Percentiles rank a stretch among this genome's conserved stretches.
These are phyloP conservation scores for Pseudofabraea citricarpa DNA, from an alignment of 2,329 filamentous ascomycete species.

Conservation along the genomic window DNA sequence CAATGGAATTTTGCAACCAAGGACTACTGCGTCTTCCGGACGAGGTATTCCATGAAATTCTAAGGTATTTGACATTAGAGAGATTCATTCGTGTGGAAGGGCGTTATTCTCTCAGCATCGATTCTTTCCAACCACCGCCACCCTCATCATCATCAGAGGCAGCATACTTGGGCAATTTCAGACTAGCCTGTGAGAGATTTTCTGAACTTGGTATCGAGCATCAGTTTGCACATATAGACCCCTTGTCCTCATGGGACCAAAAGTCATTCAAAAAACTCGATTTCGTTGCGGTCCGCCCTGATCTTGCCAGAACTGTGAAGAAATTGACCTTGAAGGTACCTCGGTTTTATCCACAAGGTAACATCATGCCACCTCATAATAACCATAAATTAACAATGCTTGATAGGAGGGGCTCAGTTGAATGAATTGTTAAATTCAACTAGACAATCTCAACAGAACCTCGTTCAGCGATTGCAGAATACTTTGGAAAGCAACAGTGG, in stretches of 20 bases:
- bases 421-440: no score
- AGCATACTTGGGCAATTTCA: constrained; percentile 37
- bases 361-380: no score
- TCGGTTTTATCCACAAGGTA: constrained; percentile 51
- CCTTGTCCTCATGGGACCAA: constrained; percentile 41
- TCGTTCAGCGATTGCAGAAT: neutral
- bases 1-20: no score
- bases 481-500: neutral
- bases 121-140: constrained; percentile 41
- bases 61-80: constrained; percentile 45
- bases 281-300: constrained; percentile 39
- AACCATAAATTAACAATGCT: no score
- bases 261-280: constrained; percentile 41
- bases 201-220: constrained; percentile 43
- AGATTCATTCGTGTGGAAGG: constrained; percentile 43
- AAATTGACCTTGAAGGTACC: constrained; percentile 57
- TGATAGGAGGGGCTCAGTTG: no score
- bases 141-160: constrained; percentile 7
- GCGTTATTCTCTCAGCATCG: constrained; percentile 43
- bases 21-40: constrained; percentile 1
- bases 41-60: constrained; percentile 42
- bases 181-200: constrained; percentile 43
- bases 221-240: constrained; percentile 45
- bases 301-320: constrained; percentile 47
- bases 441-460: neutral